Evolutionary conservation across 768 basidiomycete species (phyloP), one percentile per base, ranked within the genome.

Genomic region (Termitomyces sp.): DNA sequence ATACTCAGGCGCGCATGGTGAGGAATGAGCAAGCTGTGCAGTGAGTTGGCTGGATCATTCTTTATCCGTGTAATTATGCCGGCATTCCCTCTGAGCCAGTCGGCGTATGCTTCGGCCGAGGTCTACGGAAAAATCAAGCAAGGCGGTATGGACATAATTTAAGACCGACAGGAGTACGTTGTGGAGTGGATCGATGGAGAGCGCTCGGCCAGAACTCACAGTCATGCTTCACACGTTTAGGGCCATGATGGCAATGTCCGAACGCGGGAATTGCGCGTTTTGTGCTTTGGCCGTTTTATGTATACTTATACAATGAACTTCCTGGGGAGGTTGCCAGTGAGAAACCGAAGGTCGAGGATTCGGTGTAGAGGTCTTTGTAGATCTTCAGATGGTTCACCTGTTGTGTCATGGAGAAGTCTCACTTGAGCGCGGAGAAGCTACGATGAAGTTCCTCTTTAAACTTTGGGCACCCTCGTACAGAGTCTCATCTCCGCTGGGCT

Each of bases 31-130:
- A 36, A 36, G 24, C 41, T 44, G 34, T 31, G 22, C 48, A 27
- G 32, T 34, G 20, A 24, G n/a, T n/a, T 18, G 27, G 22, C 46
- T 46, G 41, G 27, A 51, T 49, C 48, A 37, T 39, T 42, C 3
- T 24, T 56, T 49, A 55, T 31, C 29, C 31, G n/a, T 20, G 10
- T 5, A 16, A 14, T 22, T 22, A 22, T 41, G n/a, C 31, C 36
- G 44, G 46, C 34, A 22, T 56, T 24, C 37, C 14, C 20, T 20
- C 39, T 55, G 18, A 27, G 29, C n/a, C 44, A 37, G 47, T 26
- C 49, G 56, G 49, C 22, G 44, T 26, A 24, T 27, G 26, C 24
- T 58, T 63, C 56, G 16, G 47, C 59, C 59, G 59, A 58, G 34
- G 62, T 63, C 50, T 26, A 58, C 57, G 62, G 56, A 37, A 48